Conservation (phyloP, 805 yeast species). For the Yamadazyma kitorensis region DNA sequence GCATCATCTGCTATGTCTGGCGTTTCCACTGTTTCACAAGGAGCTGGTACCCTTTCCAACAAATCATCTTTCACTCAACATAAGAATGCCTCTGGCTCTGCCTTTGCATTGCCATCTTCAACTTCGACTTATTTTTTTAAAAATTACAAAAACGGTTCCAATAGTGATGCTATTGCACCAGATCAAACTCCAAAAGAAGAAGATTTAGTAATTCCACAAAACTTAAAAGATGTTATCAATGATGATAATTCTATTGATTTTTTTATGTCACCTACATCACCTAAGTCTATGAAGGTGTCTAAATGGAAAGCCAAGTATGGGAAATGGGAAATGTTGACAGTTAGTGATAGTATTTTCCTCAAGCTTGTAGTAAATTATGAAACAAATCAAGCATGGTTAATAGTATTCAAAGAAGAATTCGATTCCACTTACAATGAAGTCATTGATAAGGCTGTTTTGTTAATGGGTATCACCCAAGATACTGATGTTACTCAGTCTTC, state of each 20-base stretch:
- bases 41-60: constrained; percentile 4
- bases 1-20: constrained; percentile 14
- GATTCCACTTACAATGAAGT: constrained; percentile 28
- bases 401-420: constrained; percentile 39
- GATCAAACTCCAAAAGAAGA: constrained; percentile 8
- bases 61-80: constrained; percentile 12
- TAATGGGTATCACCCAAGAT: constrained; percentile 23
- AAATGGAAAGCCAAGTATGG: constrained; percentile 42
- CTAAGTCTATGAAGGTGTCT: constrained; percentile 38
- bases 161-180: constrained; percentile 11
- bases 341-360: constrained; percentile 32
- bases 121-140: constrained; percentile 40
- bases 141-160: constrained; percentile 16
- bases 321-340: constrained; percentile 44
- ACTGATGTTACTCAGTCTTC: constrained; percentile 31
- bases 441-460: constrained; percentile 34
- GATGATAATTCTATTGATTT: constrained; percentile 36
- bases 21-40: constrained; percentile 13
- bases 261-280: constrained; percentile 31
- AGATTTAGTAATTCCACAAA: constrained; percentile 30
- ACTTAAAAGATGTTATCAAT: constrained; percentile 36
- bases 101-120: constrained; percentile 46
- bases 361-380: constrained; percentile 39
- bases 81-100: constrained; percentile 16
- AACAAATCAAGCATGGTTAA: constrained; percentile 33